phyloP scores from a whole-genome alignment of 2,329 filamentous ascomycete species.

The Phaeomoniella chlamydospora region DNA sequence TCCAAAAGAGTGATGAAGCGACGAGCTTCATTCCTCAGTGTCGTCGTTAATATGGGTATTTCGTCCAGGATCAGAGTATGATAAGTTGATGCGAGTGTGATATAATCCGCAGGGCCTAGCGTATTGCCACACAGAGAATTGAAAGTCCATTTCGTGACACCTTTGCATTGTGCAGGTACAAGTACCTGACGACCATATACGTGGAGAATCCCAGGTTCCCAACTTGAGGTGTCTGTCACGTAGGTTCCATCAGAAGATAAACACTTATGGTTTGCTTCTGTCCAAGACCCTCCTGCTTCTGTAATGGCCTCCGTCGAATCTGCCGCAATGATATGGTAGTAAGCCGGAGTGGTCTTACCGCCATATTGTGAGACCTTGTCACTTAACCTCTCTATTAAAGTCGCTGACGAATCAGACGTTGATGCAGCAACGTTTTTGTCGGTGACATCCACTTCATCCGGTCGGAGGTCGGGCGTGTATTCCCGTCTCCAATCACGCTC shows the following conservation, averaged over 20 bases:
- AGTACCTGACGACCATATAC: constrained; percentile 41
- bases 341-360: not conserved
- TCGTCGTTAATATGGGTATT: constrained; percentile 50
- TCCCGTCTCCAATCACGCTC: constrained; percentile 53
- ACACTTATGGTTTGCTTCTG: not conserved
- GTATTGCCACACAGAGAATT: constrained; percentile 46
- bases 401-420: not conserved
- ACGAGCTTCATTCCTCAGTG: constrained; percentile 67
- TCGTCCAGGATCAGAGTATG: constrained; percentile 63
- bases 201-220: constrained; percentile 8
- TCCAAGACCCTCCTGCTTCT: not conserved
- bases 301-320: not conserved
- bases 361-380: not conserved
- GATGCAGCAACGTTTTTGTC: not conserved
- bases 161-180: constrained; percentile 43
- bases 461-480: not conserved
- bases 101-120: constrained; percentile 70
- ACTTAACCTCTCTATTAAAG: too few relatives aligned
- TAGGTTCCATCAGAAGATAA: not conserved
- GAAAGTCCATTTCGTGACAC: constrained; percentile 53
- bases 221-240: constrained; percentile 3
- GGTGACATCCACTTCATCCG: not conserved
- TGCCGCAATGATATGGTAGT: not conserved
- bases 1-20: constrained; percentile 70
- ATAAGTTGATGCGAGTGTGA: constrained; percentile 64